These are phyloP conservation scores for Xylaria sp. DNA, from an alignment of 2,329 filamentous ascomycete species.

Conservation along the genomic window DNA sequence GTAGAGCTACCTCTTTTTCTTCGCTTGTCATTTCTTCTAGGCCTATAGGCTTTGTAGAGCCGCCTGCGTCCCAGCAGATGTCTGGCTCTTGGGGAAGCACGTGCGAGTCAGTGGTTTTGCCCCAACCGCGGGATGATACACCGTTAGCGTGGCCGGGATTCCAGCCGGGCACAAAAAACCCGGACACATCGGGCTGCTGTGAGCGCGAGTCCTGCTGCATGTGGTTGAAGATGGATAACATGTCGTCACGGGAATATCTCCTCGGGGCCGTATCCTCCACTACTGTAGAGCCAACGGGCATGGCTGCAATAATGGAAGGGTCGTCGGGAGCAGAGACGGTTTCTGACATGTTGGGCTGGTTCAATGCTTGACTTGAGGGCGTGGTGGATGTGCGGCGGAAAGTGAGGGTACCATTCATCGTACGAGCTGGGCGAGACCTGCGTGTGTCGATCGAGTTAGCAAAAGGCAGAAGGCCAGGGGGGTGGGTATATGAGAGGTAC, in stretches of 20 bases:
- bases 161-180: conserved; percentile 78
- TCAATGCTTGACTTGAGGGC: conserved; percentile 50
- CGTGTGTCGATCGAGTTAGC: conserved; percentile 9
- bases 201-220: conserved; percentile 48
- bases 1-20: conserved; percentile 61
- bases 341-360: conserved; percentile 42
- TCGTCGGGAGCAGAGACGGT: conserved; percentile 37
- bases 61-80: conserved; percentile 84
- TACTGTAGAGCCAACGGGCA: conserved; percentile 59
- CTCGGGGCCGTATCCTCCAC: conserved; percentile 54
- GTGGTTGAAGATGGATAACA: conserved; percentile 72
- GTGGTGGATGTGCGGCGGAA: conserved; percentile 69
- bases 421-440: conserved; percentile 64
- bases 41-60: conserved; percentile 72
- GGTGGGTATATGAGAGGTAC: not conserved
- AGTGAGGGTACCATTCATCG: conserved; percentile 67
- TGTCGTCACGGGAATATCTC: conserved; percentile 79
- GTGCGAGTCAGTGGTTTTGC: conserved; percentile 76
- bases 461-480: not conserved
- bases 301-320: conserved; percentile 62
- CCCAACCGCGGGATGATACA: conserved; percentile 70
- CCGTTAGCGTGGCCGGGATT: conserved; percentile 76
- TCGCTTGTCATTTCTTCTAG: conserved; percentile 71
- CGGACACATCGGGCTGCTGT: conserved; percentile 65
- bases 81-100: conserved; percentile 81